Base-by-base conservation (phyloP, 306 rosid species). In the Cucumis melo region DNA sequence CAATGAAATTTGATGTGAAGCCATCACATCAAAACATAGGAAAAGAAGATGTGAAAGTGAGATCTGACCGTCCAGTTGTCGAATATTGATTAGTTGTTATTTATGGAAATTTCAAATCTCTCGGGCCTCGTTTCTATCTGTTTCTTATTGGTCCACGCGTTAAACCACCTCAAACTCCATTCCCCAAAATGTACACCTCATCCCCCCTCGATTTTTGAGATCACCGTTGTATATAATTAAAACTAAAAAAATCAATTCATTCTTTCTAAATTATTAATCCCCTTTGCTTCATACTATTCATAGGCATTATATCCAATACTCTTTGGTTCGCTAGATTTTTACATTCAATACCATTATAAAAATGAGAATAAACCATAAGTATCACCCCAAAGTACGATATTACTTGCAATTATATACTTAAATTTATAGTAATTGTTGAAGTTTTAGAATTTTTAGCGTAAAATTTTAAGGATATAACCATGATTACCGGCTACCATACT, bases 41-140 rank as follows among this genome's bases (percentile, higher is more conserved):
- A 67, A 19, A n/a, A 5, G 12, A 41, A 6, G 73, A 42, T 6
- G 10, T 5, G 19, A 3, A 10, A 66, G 19, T 41, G 11, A 0
- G 3, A 58, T 58, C 78, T 5, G 24, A 23, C 70, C 67, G 78
- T 75, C 78, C 78, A 75, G 15, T 75, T 58, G 78, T 20, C 70
- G 7, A 5, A 13, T 14, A 16, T 4, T 75, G 10, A 29, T 72
- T 72, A 0, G 24, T 0, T 0, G 15, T 3, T 32, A 50, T 48
- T 72, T 72, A 48, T 17, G 44, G 76, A 23, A 48, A 50, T 46
- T 9, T 72, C 60, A 50, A 72, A 50, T 46, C 76, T 17, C 59
- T 46, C 16, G 60, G 60, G 17, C 59, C 42, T 75, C 56, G 56
- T 75, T 44, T 56, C 55, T 75, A 58, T 75, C 70, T 17, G 16